These are phyloP conservation scores for Cutaneotrichosporon sp. DNA, from an alignment of 1,284 basidiomycete genomes.

Conservation along the genomic window DNA sequence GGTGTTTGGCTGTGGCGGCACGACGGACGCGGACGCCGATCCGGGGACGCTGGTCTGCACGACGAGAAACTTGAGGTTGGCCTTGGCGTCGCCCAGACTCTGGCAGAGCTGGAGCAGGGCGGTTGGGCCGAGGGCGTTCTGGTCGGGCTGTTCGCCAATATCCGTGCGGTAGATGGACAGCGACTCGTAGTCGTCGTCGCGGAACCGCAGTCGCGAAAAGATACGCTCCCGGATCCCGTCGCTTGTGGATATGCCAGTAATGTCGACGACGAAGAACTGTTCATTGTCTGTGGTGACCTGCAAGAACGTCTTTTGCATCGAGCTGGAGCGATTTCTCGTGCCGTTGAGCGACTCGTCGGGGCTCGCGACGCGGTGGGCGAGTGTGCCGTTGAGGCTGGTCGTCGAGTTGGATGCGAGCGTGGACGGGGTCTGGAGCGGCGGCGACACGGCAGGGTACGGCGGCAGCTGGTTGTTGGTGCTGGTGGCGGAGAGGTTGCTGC, in stretches of 20 bases:
- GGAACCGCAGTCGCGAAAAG: slow-evolving; percentile 77
- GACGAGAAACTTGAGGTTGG: slow-evolving; percentile 73
- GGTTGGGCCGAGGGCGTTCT: slow-evolving; percentile 64
- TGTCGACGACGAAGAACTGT: slow-evolving; percentile 69
- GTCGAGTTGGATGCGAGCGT: slow-evolving; percentile 5
- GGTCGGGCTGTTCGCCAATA: slow-evolving; percentile 67
- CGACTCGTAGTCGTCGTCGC: slow-evolving; percentile 69
- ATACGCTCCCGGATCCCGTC: slow-evolving; percentile 76
- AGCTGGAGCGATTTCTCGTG: slow-evolving; percentile 20
- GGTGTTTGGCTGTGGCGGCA: slow-evolving; percentile 31
- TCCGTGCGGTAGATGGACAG: slow-evolving; percentile 81
- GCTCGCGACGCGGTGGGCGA: slow-evolving; percentile 22
- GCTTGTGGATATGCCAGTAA: slow-evolving; percentile 63
- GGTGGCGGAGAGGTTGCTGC: neutral
- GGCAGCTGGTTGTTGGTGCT: slow-evolving; percentile 4
- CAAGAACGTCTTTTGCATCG: slow-evolving; percentile 24
- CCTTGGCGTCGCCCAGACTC: slow-evolving; percentile 64
- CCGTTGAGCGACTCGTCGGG: slow-evolving; percentile 30
- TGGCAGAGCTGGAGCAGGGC: slow-evolving; percentile 66
- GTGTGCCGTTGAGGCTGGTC: neutral
- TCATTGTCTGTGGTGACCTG: slow-evolving; percentile 75
- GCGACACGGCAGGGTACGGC: slow-evolving; percentile 4
- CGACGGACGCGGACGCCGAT: slow-evolving; percentile 32
- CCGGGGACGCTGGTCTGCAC: slow-evolving; percentile 35
- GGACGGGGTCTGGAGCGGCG: neutral